These are phyloP conservation scores for Spathaspora jeffriesii DNA, from an alignment of 1,139 yeast species.

Conservation along the genomic window DNA sequence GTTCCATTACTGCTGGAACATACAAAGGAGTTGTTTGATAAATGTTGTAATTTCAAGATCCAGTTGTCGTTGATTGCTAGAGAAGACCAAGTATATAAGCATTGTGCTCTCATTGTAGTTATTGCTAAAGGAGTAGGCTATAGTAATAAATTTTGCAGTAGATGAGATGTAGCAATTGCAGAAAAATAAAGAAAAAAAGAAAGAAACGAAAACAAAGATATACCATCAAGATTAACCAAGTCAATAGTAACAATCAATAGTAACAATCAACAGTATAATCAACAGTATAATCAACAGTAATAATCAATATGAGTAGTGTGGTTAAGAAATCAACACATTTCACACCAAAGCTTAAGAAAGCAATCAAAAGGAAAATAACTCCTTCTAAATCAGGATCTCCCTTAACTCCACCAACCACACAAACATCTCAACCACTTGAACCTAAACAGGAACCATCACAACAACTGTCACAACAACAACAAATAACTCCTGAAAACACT, in stretches of 20 bases:
- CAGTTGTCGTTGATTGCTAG: conserved; percentile 35
- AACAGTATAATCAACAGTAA: too few species aligned
- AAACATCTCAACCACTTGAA: conserved; percentile 1
- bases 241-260: neutral
- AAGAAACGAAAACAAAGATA: conserved; percentile 4
- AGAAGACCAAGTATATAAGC: conserved; percentile 11
- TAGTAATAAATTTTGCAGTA: neutral
- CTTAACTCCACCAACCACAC: conserved; percentile 15
- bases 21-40: conserved; percentile 36
- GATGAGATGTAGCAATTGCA: conserved; percentile 3
- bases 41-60: conserved; percentile 45
- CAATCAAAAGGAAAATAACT: conserved; percentile 18
- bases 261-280: too few species aligned
- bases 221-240: neutral
- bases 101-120: conserved; percentile 11
- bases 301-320: conserved; percentile 49
- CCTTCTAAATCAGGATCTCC: conserved; percentile 25
- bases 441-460: neutral
- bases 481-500: conserved; percentile 1
- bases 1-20: conserved; percentile 51
- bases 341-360: conserved; percentile 37
- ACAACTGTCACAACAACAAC: neutral
- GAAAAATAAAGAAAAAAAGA: conserved; percentile 4
- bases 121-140: too few species aligned
- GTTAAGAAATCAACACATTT: conserved; percentile 46